Base-by-base conservation (phyloP, 495 filamentous ascomycete species). In the Beverwykella pulmonaria region DNA sequence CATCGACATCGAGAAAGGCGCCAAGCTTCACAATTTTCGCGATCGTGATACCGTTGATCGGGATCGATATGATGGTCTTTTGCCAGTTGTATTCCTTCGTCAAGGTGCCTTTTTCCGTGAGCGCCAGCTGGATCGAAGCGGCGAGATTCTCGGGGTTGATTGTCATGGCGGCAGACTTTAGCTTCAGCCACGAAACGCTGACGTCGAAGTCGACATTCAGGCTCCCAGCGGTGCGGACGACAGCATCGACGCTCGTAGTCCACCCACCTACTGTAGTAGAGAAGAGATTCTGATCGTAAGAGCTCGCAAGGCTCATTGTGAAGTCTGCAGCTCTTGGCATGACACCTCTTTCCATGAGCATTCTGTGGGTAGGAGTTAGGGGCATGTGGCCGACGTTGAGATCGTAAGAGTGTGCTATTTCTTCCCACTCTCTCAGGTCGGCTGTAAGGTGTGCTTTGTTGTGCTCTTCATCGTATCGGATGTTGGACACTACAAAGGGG, bases 351-450 rank as follows among this genome's bases (percentile, higher is more conserved):
- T 67, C 57, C 44, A 50, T 57, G 30, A 57, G 29, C 34, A 52
- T 14, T 12, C 65, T 27, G n/a, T 61, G 39, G 23, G 12, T 29
- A 12, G 65, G 59, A 10, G 59, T 57, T 1, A 58, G 32, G 14
- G 67, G 61, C 47, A 55, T 52, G 36, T 70, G 30, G 5, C 54
- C 48, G 7, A 70, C 49, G 26, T 52, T 65, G 12, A 70, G 56
- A 12, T 17, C 54, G 55, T 70, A 70, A 8, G 67, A 64, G 19
- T 70, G 67, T 19, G 61, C 67, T 14, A 70, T 44, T 19, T 65
- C 55, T 26, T 63, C 54, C 67, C 67, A 70, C 7, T 59, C 48
- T 30, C 25, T 48, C 8, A 44, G 23, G 6, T 60, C 48, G 20
- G 61, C 67, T 8, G 30, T 65, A 7, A 70, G 32, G 32, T 53